Percentiles rank a stretch among this genome's conserved stretches.
These are phyloP conservation scores for Auriscalpium orientale DNA, from an alignment of 768 basidiomycete species.

Conservation along the genomic window DNA sequence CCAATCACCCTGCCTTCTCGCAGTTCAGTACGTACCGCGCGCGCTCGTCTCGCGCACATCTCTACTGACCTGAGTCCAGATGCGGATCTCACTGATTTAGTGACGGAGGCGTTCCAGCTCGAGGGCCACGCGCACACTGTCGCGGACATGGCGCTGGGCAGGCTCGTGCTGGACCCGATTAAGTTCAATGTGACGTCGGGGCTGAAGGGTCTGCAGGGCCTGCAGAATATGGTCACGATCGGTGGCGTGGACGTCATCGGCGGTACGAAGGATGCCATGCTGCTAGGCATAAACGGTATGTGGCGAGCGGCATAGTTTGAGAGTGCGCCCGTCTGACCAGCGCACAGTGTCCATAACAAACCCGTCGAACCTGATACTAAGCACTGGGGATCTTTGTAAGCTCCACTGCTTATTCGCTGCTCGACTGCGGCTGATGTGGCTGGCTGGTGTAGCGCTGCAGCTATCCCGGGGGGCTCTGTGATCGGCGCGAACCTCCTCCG, in stretches of 20 bases:
- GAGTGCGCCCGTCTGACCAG: conserved; percentile 1
- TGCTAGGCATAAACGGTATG: conserved; percentile 51
- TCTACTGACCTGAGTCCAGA: conserved; percentile 28
- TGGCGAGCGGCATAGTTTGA: not conserved
- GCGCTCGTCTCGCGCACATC: too few relatives aligned
- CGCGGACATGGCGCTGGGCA: conserved; percentile 54
- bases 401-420: conserved; percentile 1
- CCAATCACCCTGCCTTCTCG: conserved; percentile 45
- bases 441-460: conserved; percentile 39
- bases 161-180: conserved; percentile 64
- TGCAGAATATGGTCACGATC: conserved; percentile 50
- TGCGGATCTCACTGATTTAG: conserved; percentile 44
- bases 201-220: conserved; percentile 52
- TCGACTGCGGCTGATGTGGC: not conserved
- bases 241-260: conserved; percentile 57
- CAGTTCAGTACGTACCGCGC: conserved; percentile 42
- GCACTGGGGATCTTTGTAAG: conserved; percentile 57
- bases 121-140: conserved; percentile 53
- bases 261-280: conserved; percentile 50
- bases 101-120: conserved; percentile 44
- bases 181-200: conserved; percentile 61
- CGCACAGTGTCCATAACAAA: conserved; percentile 52
- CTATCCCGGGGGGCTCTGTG: conserved; percentile 41
- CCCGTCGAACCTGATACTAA: conserved; percentile 57
- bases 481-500: conserved; percentile 60